Evolutionary conservation across 768 basidiomycete genomes (phyloP), one percentile per base, ranked within the genome.

Genomic region (Lactarius hatsudake): DNA sequence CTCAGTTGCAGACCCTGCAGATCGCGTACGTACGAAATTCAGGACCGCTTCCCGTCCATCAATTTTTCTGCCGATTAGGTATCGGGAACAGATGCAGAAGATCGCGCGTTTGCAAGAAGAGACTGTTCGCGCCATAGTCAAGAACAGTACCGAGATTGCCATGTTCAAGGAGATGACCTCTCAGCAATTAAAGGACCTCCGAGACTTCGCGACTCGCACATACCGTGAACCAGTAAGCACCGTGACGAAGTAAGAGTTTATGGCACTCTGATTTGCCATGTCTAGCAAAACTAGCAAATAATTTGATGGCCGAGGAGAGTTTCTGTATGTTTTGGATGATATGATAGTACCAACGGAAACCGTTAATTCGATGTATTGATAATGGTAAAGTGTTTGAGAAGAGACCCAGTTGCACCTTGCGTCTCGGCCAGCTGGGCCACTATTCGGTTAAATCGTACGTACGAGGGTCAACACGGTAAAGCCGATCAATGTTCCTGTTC

Each of bases 111-210:
- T 93, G 34, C 88, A 86, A 70, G 91, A 94, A 63, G 91, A 92
- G 71, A 92, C 90, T 0, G 84, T 91, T 55, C 86, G 90, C 0
- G 88, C 88, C 20, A 91, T 94, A 67, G 84, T 90, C 65, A 93
- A 92, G 81, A 92, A 88, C 75, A 89, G 89, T 72, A 90, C 89
- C 69, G 92, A 93, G 69, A 90, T 93, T 42, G 89, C 87, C 18
- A 82, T 86, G 72, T 93, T 93, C 80, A 92, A 92, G 76, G 85
- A 88, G 62, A 88, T 89, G 66, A 86, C 92, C 15, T 89, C 90
- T 53, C 83, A 83, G 62, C 86, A 87, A 72, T 81, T 94, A 34
- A 81, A 83, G 71, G 84, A 88, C 70, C 79, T 93, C 45, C 83
- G 85, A 72, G 85, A 87, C 64, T 88, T 88, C 73, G 87, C 88